Conservation (phyloP, 331 rosid genomes). For the Quercus lobata region DNA sequence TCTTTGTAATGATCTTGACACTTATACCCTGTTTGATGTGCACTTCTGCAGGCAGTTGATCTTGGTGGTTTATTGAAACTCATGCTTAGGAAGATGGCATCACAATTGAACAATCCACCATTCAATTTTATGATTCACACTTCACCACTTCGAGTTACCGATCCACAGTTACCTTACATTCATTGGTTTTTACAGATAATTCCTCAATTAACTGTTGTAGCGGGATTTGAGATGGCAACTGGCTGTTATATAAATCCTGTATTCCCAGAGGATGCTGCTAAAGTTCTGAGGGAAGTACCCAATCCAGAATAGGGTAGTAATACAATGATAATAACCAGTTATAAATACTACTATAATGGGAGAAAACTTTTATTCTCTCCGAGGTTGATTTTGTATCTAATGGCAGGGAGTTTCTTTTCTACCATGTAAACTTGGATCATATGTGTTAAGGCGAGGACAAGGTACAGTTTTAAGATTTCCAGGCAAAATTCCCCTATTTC, state of each 20-base stretch:
- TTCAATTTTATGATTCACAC: constrained; percentile 54
- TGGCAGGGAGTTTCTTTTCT: neutral
- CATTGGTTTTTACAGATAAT: constrained; percentile 56
- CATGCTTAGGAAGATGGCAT: constrained; percentile 39
- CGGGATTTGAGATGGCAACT: constrained; percentile 46
- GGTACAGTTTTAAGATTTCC: too few species aligned
- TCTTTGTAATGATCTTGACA: neutral
- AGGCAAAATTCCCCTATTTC: too few species aligned
- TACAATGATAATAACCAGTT: neutral
- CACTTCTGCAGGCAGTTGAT: constrained; percentile 41
- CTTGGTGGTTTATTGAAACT: constrained; percentile 48
- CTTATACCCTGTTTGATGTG: neutral
- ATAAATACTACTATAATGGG: neutral
- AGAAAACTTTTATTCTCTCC: neutral
- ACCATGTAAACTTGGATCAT: too few species aligned
- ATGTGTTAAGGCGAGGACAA: too few species aligned
- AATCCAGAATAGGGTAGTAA: constrained; percentile 8
- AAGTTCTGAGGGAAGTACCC: constrained; percentile 42
- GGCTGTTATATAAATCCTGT: constrained; percentile 56
- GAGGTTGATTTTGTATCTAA: neutral
- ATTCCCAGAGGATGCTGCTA: constrained; percentile 55
- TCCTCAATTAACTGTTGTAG: constrained; percentile 39
- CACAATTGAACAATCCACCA: constrained; percentile 51
- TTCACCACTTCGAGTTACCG: constrained; percentile 28
- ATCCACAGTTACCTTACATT: constrained; percentile 25